phyloP scores from a whole-genome alignment of 768 basidiomycete species.

The Nidularia pulvinata region DNA sequence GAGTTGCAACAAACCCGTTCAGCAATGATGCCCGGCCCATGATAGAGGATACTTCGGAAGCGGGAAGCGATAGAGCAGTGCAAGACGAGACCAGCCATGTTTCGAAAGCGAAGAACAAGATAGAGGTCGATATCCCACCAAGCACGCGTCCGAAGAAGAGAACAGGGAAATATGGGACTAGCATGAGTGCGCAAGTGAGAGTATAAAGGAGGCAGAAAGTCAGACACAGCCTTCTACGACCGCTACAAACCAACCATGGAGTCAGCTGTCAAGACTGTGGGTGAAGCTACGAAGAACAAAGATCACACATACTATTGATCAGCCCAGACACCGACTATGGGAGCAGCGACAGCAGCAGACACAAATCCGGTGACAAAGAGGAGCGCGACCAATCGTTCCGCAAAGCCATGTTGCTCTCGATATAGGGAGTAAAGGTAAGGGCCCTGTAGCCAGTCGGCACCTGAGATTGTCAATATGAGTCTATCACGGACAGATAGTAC shows the following conservation, averaged over 20 bases:
- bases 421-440: conserved; percentile 81
- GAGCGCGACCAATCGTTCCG: conserved; percentile 64
- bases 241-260: conserved; percentile 32
- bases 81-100: conserved; percentile 75
- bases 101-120: conserved; percentile 76
- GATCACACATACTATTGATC: conserved; percentile 60
- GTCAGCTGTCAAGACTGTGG: neutral
- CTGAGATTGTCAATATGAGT: conserved; percentile 24
- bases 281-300: neutral
- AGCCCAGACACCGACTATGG: conserved; percentile 76
- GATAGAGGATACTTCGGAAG: conserved; percentile 62
- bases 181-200: conserved; percentile 57
- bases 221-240: conserved; percentile 68
- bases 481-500: conserved; percentile 12
- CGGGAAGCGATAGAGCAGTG: conserved; percentile 46
- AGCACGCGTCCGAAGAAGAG: conserved; percentile 64
- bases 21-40: conserved; percentile 74
- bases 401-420: conserved; percentile 62
- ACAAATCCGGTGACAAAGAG: conserved; percentile 81
- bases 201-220: conserved; percentile 71
- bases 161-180: conserved; percentile 53
- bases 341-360: conserved; percentile 68
- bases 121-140: conserved; percentile 74
- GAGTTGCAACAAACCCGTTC: conserved; percentile 72
- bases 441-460: conserved; percentile 80